Evolutionary conservation across 345 rosid genomes (phyloP), one percentile per base, ranked within the genome.

Genomic region (Heritiera littoralis): DNA sequence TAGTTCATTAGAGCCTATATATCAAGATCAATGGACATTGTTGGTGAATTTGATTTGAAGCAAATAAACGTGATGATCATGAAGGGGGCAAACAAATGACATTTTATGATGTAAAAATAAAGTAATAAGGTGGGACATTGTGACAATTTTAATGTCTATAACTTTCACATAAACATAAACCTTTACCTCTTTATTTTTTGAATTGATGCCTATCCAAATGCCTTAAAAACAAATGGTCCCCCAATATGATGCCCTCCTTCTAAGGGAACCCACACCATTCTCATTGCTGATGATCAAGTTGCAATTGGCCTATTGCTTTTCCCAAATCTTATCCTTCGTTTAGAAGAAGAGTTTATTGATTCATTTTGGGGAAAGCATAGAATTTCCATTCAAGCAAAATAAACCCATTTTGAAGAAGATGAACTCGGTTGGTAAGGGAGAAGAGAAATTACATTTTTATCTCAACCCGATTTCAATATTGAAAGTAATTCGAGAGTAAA

Each of bases 241-340:
- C 79, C n/a, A 60, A 52, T 30, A 46, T 30, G 13, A 49, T 77
- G 80, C 84, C 83, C 84, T 74, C 10, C 83, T 80, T 80, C 67
- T 15, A 63, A 77, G 84, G 84, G 66, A 82, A 82, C 56, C 79
- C 77, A 59, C 49, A 13, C 55, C 59, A 69, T 14, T 12, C 77
- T 67, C 65, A 76, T 49, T 49, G 59, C 43, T 28, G 38, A 70
- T 28, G 18, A 70, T 48, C 84, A 9, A 43, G 18, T 74, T 79
- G 32, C 56, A 59, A 59, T 60, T 35, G 10, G 32, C 40, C 71
- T 55, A 52, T 73, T 73, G 48, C 46, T 35, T 52, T 77, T 48
- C 20, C 3, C 30, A 58, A 12, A 7, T 46, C 70, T 67, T 38
- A 6, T 30, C 32, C 15, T 30, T 64, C 12, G 14, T 23, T 45